A percentile compares a stretch with the other conserved stretches of the same genome.
phyloP scores from a whole-genome alignment of 257 asterid genomes.

The Solanum virginianum region DNA sequence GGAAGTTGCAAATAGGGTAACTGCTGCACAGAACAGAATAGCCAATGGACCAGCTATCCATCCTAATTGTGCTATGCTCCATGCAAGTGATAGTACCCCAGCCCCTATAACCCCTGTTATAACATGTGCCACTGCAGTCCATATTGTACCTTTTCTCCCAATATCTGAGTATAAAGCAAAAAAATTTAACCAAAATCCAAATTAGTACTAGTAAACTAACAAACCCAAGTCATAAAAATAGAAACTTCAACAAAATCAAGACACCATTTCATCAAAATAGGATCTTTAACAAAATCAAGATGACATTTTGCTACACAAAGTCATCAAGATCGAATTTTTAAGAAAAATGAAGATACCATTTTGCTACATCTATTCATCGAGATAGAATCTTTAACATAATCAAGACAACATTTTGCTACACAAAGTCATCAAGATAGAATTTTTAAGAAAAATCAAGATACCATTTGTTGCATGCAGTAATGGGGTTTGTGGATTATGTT shows the following conservation, averaged over 20 bases:
- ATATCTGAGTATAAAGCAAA: neutral
- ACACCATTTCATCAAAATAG: neutral
- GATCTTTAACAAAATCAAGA: neutral
- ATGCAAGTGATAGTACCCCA: conserved; percentile 61
- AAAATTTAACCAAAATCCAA: neutral
- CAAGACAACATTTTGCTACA: neutral
- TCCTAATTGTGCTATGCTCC: conserved; percentile 67
- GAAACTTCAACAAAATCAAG: neutral
- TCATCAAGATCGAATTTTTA: neutral
- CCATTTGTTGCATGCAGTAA: neutral
- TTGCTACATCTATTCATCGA: neutral
- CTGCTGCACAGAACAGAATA: conserved; percentile 37
- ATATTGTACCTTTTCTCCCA: conserved; percentile 29
- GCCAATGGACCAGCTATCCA: conserved; percentile 64
- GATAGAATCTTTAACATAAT: neutral
- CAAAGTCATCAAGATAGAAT: neutral
- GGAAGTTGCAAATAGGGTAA: conserved; percentile 27
- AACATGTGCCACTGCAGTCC: conserved; percentile 69
- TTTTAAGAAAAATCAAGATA: neutral
- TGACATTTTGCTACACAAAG: neutral
- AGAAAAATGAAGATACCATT: neutral
- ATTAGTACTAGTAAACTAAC: neutral
- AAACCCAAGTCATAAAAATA: neutral
- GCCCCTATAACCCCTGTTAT: conserved; percentile 70
- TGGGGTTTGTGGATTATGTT: neutral